Conservation (phyloP, 1,139 yeast species). For the Debaryomyces robertsiae region DNA sequence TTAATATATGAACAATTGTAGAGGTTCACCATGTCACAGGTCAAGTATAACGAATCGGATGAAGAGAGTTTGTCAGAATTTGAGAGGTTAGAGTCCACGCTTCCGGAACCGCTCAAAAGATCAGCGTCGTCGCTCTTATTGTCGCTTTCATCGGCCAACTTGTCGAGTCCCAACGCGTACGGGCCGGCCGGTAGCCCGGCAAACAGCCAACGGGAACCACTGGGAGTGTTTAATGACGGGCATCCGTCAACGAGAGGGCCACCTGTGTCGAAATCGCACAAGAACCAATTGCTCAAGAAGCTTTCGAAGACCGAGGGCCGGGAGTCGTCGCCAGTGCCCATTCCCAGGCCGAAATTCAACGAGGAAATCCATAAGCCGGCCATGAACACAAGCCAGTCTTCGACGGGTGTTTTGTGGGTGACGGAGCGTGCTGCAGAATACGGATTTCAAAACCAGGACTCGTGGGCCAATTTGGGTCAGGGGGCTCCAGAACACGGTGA, state of each 20-base stretch:
- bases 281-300: conserved; percentile 31
- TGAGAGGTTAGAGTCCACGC: conserved; percentile 47
- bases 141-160: conserved; percentile 24
- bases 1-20: no score
- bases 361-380: conserved; percentile 59
- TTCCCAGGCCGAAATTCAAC: conserved; percentile 50
- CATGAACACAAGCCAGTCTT: conserved; percentile 60
- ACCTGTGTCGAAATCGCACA: conserved; percentile 14
- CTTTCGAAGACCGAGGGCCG: conserved; percentile 41
- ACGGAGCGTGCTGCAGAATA: conserved; percentile 66
- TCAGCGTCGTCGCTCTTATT: conserved; percentile 47
- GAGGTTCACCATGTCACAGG: conserved; percentile 3
- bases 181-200: not conserved
- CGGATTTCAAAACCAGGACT: conserved; percentile 52
- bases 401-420: conserved; percentile 72
- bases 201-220: not conserved
- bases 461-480: conserved; percentile 70
- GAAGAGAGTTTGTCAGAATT: conserved; percentile 36
- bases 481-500: conserved; percentile 75
- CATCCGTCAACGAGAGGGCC: conserved; percentile 28
- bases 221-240: conserved; percentile 16
- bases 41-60: conserved; percentile 22
- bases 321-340: conserved; percentile 52
- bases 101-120: conserved; percentile 46
- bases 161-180: conserved; percentile 8